Evolutionary conservation across 2,329 filamentous ascomycete genomes (phyloP).

Genomic region (Grosmannia huntii): DNA sequence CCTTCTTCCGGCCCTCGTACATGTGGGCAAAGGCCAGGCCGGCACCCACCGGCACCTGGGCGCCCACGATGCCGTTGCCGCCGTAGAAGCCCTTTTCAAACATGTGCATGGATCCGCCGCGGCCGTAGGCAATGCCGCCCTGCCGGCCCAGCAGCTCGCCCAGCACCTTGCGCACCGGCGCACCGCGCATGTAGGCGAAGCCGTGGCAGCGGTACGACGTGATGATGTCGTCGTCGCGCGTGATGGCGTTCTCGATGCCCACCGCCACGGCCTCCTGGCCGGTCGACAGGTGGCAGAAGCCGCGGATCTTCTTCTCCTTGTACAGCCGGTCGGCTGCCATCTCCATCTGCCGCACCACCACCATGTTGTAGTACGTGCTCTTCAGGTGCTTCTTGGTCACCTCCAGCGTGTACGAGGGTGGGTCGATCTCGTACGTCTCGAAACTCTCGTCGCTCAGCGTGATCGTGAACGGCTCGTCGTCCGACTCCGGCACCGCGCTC

Average conservation of each 20-base stretch:
- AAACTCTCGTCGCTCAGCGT: slow-evolving; percentile 96
- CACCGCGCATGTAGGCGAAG: slow-evolving; percentile 93
- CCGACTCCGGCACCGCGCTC: slow-evolving; percentile 60
- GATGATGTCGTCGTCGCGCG: slow-evolving; percentile 84
- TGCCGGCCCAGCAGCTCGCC: slow-evolving; percentile 90
- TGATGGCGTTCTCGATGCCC: slow-evolving; percentile 93
- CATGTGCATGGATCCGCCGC: slow-evolving; percentile 99
- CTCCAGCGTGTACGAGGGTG: slow-evolving; percentile 81
- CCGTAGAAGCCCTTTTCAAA: slow-evolving; percentile 96
- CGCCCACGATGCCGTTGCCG: slow-evolving; percentile 97
- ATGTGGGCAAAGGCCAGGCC: slow-evolving; percentile 95
- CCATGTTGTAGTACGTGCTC: slow-evolving; percentile 99
- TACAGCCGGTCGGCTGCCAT: slow-evolving; percentile 98
- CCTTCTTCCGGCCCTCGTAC: slow-evolving; percentile 78
- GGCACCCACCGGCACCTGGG: slow-evolving; percentile 93
- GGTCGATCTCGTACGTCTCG: slow-evolving; percentile 98
- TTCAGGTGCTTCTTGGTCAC: slow-evolving; percentile 97
- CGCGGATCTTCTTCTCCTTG: slow-evolving; percentile 99
- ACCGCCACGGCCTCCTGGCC: slow-evolving; percentile 96
- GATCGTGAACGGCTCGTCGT: slow-evolving; percentile 86
- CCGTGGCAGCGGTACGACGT: slow-evolving; percentile 99
- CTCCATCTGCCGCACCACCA: slow-evolving; percentile 91
- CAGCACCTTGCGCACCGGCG: slow-evolving; percentile 80
- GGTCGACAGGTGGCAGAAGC: slow-evolving; percentile 97
- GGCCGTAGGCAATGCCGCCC: slow-evolving; percentile 95